Percentiles rank a stretch among this genome's conserved stretches.
These are phyloP conservation scores for Podospora didyma DNA, from an alignment of 495 filamentous ascomycete genomes.

Conservation along the genomic window DNA sequence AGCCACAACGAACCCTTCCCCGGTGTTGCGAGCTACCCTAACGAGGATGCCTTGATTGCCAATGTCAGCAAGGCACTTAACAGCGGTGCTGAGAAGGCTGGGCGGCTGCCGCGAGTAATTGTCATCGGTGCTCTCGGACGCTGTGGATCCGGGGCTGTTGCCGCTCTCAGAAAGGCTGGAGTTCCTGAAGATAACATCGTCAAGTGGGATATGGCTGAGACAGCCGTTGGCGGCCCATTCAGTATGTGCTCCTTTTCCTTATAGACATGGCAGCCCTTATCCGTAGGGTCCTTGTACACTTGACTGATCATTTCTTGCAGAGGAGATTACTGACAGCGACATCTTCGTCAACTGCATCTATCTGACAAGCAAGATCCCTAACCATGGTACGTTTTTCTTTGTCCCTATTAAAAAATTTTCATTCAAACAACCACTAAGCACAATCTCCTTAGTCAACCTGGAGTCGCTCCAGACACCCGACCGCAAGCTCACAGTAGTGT, in stretches of 20 bases:
- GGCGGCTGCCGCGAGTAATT: slow-evolving; percentile 49
- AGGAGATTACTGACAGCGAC: slow-evolving; percentile 73
- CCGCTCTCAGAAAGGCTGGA: slow-evolving; percentile 71
- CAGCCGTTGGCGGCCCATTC: slow-evolving; percentile 80
- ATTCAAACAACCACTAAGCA: background rate
- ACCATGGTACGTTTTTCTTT: slow-evolving; percentile 23
- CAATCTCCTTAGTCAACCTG: slow-evolving; percentile 48
- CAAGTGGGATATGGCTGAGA: slow-evolving; percentile 93
- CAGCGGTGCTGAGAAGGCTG: slow-evolving; percentile 63
- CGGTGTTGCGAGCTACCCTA: slow-evolving; percentile 68
- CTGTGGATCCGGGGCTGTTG: slow-evolving; percentile 81
- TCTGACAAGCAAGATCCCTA: slow-evolving; percentile 48
- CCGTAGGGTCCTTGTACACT: too few relatives aligned
- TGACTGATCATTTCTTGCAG: slow-evolving; percentile 16
- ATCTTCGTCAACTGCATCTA: slow-evolving; percentile 96
- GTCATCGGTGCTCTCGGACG: slow-evolving; percentile 72
- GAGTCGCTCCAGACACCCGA: slow-evolving; percentile 60
- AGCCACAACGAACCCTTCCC: slow-evolving; percentile 63
- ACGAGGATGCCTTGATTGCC: slow-evolving; percentile 66
- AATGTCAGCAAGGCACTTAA: slow-evolving; percentile 73
- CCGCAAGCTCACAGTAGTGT: slow-evolving; percentile 78
- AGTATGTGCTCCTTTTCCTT: slow-evolving; percentile 17
- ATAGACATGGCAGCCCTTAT: too few relatives aligned
- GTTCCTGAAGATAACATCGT: slow-evolving; percentile 69
- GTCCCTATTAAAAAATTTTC: background rate